Percentiles rank a stretch among this genome's conserved stretches.
These are phyloP conservation scores for Senna tora DNA, from an alignment of 306 rosid species.

Conservation along the genomic window DNA sequence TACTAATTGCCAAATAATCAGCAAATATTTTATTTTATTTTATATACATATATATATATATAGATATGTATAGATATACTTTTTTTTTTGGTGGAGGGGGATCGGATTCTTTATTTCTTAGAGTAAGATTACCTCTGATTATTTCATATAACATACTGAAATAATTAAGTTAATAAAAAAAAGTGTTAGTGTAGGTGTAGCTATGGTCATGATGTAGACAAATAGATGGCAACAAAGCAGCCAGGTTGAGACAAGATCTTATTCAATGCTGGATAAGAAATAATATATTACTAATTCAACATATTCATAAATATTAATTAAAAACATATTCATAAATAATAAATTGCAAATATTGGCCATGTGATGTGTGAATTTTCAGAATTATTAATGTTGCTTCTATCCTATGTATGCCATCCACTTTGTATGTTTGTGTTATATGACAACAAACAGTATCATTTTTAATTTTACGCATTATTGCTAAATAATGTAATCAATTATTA, in stretches of 20 bases:
- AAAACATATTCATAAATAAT: no score
- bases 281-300: neutral
- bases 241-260: conserved; percentile 11
- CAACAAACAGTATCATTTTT: neutral
- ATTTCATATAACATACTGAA: conserved; percentile 27
- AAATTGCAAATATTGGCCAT: neutral
- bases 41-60: no score
- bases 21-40: no score
- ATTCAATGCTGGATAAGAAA: neutral
- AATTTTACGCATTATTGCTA: neutral
- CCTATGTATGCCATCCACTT: neutral
- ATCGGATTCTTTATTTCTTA: no score
- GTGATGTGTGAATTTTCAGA: neutral
- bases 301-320: no score
- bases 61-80: no score
- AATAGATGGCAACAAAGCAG: conserved; percentile 8
- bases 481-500: neutral
- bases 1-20: no score
- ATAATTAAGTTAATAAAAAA: conserved; percentile 17
- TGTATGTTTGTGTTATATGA: neutral
- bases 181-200: conserved; percentile 15
- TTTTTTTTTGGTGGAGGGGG: no score
- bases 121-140: conserved; percentile 37
- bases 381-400: neutral
- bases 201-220: neutral